Evolutionary conservation across 225 moss, liverwort and hornwort genomes (phyloP), one percentile per base, ranked within the genome.

Genomic region (Thuidium tamariscinum): DNA sequence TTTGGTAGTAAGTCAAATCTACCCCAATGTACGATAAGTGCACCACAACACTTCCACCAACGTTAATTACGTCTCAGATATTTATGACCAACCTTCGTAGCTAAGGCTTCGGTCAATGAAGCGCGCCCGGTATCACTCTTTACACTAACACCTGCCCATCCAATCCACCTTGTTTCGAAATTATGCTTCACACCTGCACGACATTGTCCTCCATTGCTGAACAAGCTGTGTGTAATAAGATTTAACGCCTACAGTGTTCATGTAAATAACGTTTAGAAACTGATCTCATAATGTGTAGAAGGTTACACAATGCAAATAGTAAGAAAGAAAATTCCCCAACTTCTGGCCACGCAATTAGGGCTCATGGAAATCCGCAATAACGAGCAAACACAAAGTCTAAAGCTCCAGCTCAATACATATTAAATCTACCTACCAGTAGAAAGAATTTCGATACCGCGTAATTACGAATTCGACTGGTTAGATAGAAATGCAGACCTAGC

Each of bases 131-230:
- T 69, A 30, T 94, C 95, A 48, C 95, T 94, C 83, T 86, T 89
- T 23, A 97, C 98, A 89, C 94, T 94, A 59, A 99, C 95, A 80
- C 98, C 97, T 70, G 98, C 95, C 97, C 98, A 99, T 76, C 98
- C 98, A 69, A 99, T 99, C 98, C 98, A 99, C 90, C 96, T 90
- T 56, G 98, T 99, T 90, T 99, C 97, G 80, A 99, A 99, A 92
- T 96, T 94, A 79, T 97, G 97, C 84, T 97, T 99, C 82, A 99
- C 98, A 87, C 94, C 94, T 94, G 93, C 91, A 89, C 79, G 51
- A 88, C 88, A 90, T 85, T 85, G 82, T 56, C 74, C 85, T 82
- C 86, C 78, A 82, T 77, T 85, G 84, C 84, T 91, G 78, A 91
- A 71, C 84, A 81, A 75, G 69, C 80, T 88, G 49, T 83, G 59